These are phyloP conservation scores for Hypholoma sublateritium DNA, from an alignment of 768 basidiomycete species.

Conservation along the genomic window DNA sequence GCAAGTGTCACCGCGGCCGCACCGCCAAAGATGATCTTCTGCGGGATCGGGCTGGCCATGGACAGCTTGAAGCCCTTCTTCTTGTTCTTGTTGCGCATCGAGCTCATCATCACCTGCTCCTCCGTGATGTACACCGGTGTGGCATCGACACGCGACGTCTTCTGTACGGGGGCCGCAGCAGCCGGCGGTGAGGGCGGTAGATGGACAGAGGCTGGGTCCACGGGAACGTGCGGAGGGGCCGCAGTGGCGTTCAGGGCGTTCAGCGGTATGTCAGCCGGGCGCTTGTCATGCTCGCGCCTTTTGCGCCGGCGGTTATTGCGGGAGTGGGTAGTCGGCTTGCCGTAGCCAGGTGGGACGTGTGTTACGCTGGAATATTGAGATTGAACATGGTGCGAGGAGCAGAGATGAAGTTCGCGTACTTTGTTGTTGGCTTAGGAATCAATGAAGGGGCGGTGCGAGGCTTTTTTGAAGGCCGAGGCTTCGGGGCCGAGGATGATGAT, in stretches of 20 bases:
- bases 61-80: constrained; percentile 62
- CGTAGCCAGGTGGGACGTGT: constrained; percentile 56
- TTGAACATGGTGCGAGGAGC: neutral
- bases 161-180: neutral
- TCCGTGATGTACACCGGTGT: constrained; percentile 12
- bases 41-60: constrained; percentile 38
- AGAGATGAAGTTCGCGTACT: neutral
- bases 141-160: neutral
- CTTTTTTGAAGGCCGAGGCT: constrained; percentile 19
- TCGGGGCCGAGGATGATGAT: constrained; percentile 23
- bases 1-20: neutral
- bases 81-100: constrained; percentile 74
- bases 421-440: constrained; percentile 4
- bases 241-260: constrained; percentile 42
- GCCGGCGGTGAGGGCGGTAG: neutral
- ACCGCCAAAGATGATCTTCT: constrained; percentile 54
- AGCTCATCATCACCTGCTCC: constrained; percentile 43
- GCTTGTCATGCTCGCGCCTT: constrained; percentile 31
- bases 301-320: constrained; percentile 59
- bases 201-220: neutral
- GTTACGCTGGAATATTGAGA: neutral
- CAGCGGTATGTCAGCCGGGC: constrained; percentile 2
- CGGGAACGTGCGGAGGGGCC: constrained; percentile 30
- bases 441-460: constrained; percentile 12
- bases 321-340: constrained; percentile 54